phyloP scores from a whole-genome alignment of 805 yeast species.

The Barnettozyma siamensis region DNA sequence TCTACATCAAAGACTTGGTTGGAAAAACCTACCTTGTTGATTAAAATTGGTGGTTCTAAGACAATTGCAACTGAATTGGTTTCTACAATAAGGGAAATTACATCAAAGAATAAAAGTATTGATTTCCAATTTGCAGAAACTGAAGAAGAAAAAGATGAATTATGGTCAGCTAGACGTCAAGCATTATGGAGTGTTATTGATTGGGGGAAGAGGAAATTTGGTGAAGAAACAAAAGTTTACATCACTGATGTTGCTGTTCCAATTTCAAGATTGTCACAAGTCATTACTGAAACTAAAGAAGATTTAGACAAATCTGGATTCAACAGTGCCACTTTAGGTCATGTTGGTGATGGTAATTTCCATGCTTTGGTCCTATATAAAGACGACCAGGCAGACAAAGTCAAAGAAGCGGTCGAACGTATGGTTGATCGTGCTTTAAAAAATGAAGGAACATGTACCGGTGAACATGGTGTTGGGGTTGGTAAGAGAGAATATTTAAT shows the following conservation, averaged over 20 bases:
- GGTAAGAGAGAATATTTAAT: constrained; percentile 62
- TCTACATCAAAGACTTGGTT: constrained; percentile 47
- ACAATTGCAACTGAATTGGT: constrained; percentile 43
- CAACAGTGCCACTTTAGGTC: constrained; percentile 62
- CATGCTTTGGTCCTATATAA: constrained; percentile 62
- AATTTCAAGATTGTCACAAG: constrained; percentile 56
- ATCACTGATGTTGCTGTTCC: constrained; percentile 87
- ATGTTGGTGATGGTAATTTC: constrained; percentile 81
- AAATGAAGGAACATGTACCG: constrained; percentile 79
- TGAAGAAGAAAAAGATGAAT: constrained; percentile 56
- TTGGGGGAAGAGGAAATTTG: constrained; percentile 45
- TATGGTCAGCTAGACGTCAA: constrained; percentile 75
- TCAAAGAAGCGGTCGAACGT: constrained; percentile 45
- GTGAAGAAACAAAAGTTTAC: constrained; percentile 50
- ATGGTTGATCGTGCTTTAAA: constrained; percentile 63
- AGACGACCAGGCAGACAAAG: constrained; percentile 41
- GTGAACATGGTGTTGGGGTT: constrained; percentile 83
- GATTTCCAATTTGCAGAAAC: constrained; percentile 59
- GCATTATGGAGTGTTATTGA: constrained; percentile 62
- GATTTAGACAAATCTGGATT: constrained; percentile 51
- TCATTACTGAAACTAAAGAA: constrained; percentile 54
- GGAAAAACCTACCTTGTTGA: constrained; percentile 55
- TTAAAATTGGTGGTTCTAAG: constrained; percentile 55
- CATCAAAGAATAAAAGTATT: constrained; percentile 47
- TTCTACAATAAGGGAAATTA: constrained; percentile 42